Percentiles rank a stretch among this genome's conserved stretches.
These are phyloP conservation scores for Orbilia javanica DNA, from an alignment of 2,329 filamentous ascomycete genomes.

Conservation along the genomic window DNA sequence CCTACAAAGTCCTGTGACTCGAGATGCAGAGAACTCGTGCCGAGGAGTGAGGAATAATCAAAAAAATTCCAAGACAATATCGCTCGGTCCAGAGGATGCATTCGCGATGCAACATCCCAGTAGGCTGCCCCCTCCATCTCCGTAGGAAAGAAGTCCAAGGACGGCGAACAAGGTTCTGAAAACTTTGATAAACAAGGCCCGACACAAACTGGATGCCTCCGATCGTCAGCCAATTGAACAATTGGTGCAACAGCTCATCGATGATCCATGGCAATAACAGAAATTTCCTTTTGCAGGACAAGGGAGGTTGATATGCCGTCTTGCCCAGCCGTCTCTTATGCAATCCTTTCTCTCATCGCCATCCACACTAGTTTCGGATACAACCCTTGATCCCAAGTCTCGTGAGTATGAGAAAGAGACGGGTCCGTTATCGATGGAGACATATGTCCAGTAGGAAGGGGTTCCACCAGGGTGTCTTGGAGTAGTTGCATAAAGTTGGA, in stretches of 20 bases:
- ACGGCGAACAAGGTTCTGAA: conserved; percentile 58
- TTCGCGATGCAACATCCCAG: conserved; percentile 57
- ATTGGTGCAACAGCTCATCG: conserved; percentile 57
- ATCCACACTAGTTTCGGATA: conserved; percentile 59
- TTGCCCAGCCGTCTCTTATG: conserved; percentile 55
- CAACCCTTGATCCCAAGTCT: conserved; percentile 56
- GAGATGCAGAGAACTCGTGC: conserved; percentile 57
- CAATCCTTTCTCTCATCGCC: conserved; percentile 47
- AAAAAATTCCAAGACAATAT: conserved; percentile 57
- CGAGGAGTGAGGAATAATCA: conserved; percentile 56
- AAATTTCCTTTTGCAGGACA: conserved; percentile 57
- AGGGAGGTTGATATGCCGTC: conserved; percentile 59
- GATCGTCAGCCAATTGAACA: conserved; percentile 57
- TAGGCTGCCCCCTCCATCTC: conserved; percentile 37
- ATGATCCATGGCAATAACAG: conserved; percentile 58
- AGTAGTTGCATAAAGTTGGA: conserved; percentile 56
- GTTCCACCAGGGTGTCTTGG: conserved; percentile 49
- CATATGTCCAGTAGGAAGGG: conserved; percentile 55
- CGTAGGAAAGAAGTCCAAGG: conserved; percentile 47
- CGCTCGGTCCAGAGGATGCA: conserved; percentile 55
- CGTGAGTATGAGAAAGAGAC: conserved; percentile 54
- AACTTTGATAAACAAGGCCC: conserved; percentile 57
- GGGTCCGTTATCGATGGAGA: conserved; percentile 55
- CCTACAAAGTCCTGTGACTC: conserved; percentile 58
- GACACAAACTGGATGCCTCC: conserved; percentile 50